These are phyloP conservation scores for Linanthus parryae DNA, from an alignment of 148 eudicot species.

Conservation along the genomic window DNA sequence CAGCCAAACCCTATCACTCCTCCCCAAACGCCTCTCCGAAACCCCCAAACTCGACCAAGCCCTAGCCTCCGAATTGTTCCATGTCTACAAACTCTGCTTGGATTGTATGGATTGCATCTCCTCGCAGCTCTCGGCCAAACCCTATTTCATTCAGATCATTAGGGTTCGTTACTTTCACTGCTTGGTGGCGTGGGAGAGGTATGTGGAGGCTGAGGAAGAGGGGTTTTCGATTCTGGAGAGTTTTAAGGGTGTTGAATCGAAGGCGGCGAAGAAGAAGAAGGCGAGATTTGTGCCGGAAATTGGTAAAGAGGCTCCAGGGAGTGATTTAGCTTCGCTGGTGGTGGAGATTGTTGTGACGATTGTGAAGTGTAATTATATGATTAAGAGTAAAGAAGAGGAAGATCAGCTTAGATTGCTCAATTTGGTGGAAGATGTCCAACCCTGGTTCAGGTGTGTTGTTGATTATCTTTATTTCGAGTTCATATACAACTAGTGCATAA, in stretches of 20 bases:
- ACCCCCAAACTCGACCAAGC: conserved; percentile 32
- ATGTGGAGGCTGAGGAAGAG: conserved; percentile 41
- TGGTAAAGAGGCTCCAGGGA: conserved; percentile 22
- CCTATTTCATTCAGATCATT: conserved; percentile 45
- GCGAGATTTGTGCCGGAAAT: conserved; percentile 30
- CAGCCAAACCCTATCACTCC: conserved; percentile 31
- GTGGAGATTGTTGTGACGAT: conserved; percentile 51
- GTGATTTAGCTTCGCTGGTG: conserved; percentile 38
- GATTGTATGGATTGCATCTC: conserved; percentile 38
- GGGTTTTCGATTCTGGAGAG: conserved; percentile 47
- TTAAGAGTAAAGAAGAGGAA: conserved; percentile 33
- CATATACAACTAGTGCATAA: too few species aligned
- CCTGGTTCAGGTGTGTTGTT: conserved; percentile 57
- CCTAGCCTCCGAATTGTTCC: conserved; percentile 26
- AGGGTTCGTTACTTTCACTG: conserved; percentile 53
- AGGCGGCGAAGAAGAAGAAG: conserved; percentile 11
- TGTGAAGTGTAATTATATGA: conserved; percentile 41
- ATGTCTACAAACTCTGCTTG: conserved; percentile 40
- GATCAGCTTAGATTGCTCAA: conserved; percentile 35
- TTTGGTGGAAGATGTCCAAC: conserved; percentile 44
- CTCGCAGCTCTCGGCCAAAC: conserved; percentile 44
- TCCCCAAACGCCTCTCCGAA: conserved; percentile 62
- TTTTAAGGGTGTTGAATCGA: conserved; percentile 19
- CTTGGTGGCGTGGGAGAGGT: conserved; percentile 47
- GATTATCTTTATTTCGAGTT: neutral